Conservation (phyloP, 306 rosid genomes). For the Oemleria cerasiformis region DNA sequence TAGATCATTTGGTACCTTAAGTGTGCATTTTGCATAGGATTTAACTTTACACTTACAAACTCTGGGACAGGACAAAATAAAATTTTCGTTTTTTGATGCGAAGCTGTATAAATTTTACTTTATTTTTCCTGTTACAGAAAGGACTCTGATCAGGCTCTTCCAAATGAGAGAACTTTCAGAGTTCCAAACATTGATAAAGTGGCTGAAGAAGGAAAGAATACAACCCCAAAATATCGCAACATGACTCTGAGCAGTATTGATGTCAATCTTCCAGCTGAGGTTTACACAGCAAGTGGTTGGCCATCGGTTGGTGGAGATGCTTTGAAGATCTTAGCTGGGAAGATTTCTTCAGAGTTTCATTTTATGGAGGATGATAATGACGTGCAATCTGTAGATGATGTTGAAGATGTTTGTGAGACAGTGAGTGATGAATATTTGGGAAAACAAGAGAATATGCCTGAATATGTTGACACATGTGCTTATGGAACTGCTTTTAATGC, state of each 20-base stretch:
- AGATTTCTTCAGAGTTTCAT: slow-evolving; percentile 75
- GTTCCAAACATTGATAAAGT: slow-evolving; percentile 69
- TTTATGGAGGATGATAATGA: slow-evolving; percentile 38
- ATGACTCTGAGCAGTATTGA: slow-evolving; percentile 49
- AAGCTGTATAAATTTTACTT: slow-evolving; percentile 4
- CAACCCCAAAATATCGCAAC: slow-evolving; percentile 57
- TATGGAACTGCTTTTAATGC: slow-evolving; percentile 74
- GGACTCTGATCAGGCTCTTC: slow-evolving; percentile 51
- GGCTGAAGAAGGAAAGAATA: slow-evolving; percentile 76
- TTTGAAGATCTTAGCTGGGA: slow-evolving; percentile 80
- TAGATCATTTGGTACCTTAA: neutral
- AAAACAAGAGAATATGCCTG: slow-evolving; percentile 16
- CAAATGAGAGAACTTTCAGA: slow-evolving; percentile 58
- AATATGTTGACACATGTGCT: slow-evolving; percentile 41
- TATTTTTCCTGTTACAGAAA: slow-evolving; percentile 53
- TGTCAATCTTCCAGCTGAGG: slow-evolving; percentile 48
- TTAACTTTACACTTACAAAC: neutral
- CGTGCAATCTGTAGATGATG: slow-evolving; percentile 10
- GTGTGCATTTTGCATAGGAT: neutral
- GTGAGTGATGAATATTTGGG: slow-evolving; percentile 28
- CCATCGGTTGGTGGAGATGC: slow-evolving; percentile 84
- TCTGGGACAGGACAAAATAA: neutral
- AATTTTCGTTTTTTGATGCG: neutral
- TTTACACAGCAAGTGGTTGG: slow-evolving; percentile 91
- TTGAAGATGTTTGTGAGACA: slow-evolving; percentile 35